A percentile compares a stretch with the other conserved stretches of the same genome.
Conservation (phyloP, 768 basidiomycete species). For the Auriscalpium orientale region DNA sequence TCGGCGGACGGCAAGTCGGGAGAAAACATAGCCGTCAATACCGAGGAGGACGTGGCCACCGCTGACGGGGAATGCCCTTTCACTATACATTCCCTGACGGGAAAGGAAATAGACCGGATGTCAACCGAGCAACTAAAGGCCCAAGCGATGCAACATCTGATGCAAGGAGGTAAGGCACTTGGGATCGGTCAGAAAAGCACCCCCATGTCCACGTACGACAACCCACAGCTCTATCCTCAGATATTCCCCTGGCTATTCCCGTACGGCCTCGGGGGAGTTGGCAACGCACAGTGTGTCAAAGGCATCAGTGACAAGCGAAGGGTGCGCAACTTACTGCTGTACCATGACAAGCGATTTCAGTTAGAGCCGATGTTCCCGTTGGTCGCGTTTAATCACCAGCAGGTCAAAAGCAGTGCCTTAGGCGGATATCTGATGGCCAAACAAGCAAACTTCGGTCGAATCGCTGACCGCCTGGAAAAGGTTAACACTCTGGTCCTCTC, state of each 20-base stretch:
- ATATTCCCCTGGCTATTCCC: slow-evolving; percentile 38
- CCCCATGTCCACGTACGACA: slow-evolving; percentile 26
- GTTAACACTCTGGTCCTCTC: slow-evolving; percentile 6
- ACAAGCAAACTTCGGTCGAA: not conserved
- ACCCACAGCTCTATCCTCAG: slow-evolving; percentile 27
- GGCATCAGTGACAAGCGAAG: slow-evolving; percentile 23
- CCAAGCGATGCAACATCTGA: slow-evolving; percentile 22
- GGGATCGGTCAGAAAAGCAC: slow-evolving; percentile 21
- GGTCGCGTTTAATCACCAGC: slow-evolving; percentile 32
- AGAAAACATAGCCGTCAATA: slow-evolving; percentile 11
- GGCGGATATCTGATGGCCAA: slow-evolving; percentile 19
- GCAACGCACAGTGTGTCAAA: slow-evolving; percentile 4
- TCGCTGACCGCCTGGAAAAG: slow-evolving; percentile 1
- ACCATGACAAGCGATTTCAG: slow-evolving; percentile 35
- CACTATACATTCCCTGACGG: slow-evolving; percentile 30
- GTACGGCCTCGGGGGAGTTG: slow-evolving; percentile 31
- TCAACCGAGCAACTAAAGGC: slow-evolving; percentile 6
- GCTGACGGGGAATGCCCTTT: slow-evolving; percentile 28
- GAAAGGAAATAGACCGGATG: slow-evolving; percentile 12
- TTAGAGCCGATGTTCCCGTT: slow-evolving; percentile 29
- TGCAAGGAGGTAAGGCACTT: slow-evolving; percentile 20
- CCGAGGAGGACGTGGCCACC: slow-evolving; percentile 23
- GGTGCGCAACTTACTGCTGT: slow-evolving; percentile 23
- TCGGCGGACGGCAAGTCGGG: not conserved
- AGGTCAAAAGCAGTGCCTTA: slow-evolving; percentile 23